Percentiles rank a stretch among this genome's conserved stretches.
Evolutionary conservation across 2,329 filamentous ascomycete genomes (phyloP).

Genomic region (Xylaria sp.): DNA sequence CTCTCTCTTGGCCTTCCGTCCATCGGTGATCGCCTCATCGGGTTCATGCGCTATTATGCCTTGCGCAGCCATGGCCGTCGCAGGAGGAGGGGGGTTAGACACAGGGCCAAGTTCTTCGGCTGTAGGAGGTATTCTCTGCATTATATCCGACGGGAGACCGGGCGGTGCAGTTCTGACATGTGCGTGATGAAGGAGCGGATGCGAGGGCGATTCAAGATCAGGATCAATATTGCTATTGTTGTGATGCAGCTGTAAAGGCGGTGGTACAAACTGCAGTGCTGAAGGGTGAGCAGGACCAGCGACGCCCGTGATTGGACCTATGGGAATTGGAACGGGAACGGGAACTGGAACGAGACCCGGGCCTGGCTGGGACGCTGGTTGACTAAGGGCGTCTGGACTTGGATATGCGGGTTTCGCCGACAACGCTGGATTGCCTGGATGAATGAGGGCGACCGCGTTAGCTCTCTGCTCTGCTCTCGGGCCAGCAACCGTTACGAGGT

Average conservation of each 20-base stretch:
- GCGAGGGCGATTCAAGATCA: constrained; percentile 23
- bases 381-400: constrained; percentile 20
- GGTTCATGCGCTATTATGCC: constrained; percentile 31
- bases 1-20: constrained; percentile 79
- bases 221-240: constrained; percentile 28
- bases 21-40: constrained; percentile 40
- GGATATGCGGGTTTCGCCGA: constrained; percentile 23
- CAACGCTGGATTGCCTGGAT: constrained; percentile 22
- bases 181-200: constrained; percentile 23
- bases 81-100: constrained; percentile 27
- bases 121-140: constrained; percentile 30
- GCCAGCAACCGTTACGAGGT: too few species aligned
- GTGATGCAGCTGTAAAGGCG: constrained; percentile 27
- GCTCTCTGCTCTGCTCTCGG: constrained; percentile 2
- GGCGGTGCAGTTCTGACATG: constrained; percentile 25
- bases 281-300: constrained; percentile 18
- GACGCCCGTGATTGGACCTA: constrained; percentile 7
- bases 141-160: constrained; percentile 28
- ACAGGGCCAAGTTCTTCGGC: constrained; percentile 30
- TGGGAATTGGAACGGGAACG: too few species aligned
- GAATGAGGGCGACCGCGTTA: constrained; percentile 16
- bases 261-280: constrained; percentile 21
- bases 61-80: constrained; percentile 30
- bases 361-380: constrained; percentile 19
- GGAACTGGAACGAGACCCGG: not conserved